Evolutionary conservation across 164 flowering plant genomes (phyloP), one percentile per base, ranked within the genome.

Genomic region (Berberis vulgaris): DNA sequence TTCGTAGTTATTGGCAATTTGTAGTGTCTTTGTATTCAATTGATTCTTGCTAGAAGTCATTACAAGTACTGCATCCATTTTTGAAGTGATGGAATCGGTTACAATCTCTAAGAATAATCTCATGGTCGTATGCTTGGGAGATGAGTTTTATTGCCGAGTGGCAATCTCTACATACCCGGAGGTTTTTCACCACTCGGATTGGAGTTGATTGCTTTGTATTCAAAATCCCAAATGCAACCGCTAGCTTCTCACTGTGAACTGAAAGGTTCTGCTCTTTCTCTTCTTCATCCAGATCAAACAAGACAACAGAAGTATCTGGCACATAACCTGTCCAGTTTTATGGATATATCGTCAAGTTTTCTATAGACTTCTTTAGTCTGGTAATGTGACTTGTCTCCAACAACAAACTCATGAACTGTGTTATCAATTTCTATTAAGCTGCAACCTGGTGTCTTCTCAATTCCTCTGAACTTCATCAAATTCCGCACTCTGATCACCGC

Each of bases 251-350:
- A 45, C 26, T 26, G 26, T 26, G 26, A 26, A 26, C 26, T 26
- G 26, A 26, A 26, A 26, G 26, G 26, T 26, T 68, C n/a, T 61
- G 75, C 44, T 69, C 72, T 65, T 72, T 72, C 60, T 68, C 72
- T 53, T 72, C 71, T 61, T 72, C 75, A 49, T 72, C 68, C 45
- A 72, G 59, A 64, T 72, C 75, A 43, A 72, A 72, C 62, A 72
- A 63, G 9, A 72, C 71, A 13, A 67, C 9, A 7, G 75, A 67
- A 63, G 75, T 64, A 26, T 72, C 71, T 8, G 71, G 75, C 45
- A 64, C 45, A 54, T 72, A 67, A 63, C 75, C 71, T 1, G 52
- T 66, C 61, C 50, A 72, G 65, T 68, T 64, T 72, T 50, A 60
- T 7, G 6, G 60, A 60, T 12, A 67, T 72, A 38, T 72, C 75